Base-by-base conservation (phyloP, 352 stramenopile species). In the Phytophthora rubi region DNA sequence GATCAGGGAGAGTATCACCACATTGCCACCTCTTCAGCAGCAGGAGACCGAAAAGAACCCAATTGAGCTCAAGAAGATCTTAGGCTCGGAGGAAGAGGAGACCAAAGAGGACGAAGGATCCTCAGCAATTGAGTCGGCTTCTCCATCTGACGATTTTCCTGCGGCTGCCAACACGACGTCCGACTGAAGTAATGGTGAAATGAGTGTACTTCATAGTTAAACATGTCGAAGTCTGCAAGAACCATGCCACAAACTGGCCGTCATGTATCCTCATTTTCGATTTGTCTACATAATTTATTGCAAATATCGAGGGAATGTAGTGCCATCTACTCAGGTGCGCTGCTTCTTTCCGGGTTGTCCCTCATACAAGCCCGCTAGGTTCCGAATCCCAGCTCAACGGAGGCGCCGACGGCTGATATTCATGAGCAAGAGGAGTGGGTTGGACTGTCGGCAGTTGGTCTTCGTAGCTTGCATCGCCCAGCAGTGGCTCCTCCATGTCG, bases 401-500 rank as follows among this genome's bases (percentile, higher is more conserved):
- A 10, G 87, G 87, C 5, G 87, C 87, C 3, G 87, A 90, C 37
- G 85, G 85, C 37, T 93, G 71, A 33, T 92, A 82, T 12, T 89
- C 63, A 56, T 86, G 85, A 7, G 83, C 75, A 6, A 88, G 83
- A 30, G 83, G 78, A 1, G 68, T 49, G 16, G 42, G 23, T 16
- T 90, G 75, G 32, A 77, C 73, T 13, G 52, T 23, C 12, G 71
- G 65, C 8, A 80, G 70, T 26, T 88, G 59, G 37, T 81, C 65
- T 65, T 91, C 66, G 63, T 89, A 86, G 30, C 74, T 68, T 4
- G 68, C 68, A 4, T 63, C 71, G 0, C 77, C 70, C 6, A 94
- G 73, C 45, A 94, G 80, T 18, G 86, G 84, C 68, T 92, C 71
- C 53, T 91, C 76, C 80, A 92, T 87, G 64, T 94, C 81, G 59